These are phyloP conservation scores for Eutypa lata DNA, from an alignment of 2,329 filamentous ascomycete species.

Conservation along the genomic window DNA sequence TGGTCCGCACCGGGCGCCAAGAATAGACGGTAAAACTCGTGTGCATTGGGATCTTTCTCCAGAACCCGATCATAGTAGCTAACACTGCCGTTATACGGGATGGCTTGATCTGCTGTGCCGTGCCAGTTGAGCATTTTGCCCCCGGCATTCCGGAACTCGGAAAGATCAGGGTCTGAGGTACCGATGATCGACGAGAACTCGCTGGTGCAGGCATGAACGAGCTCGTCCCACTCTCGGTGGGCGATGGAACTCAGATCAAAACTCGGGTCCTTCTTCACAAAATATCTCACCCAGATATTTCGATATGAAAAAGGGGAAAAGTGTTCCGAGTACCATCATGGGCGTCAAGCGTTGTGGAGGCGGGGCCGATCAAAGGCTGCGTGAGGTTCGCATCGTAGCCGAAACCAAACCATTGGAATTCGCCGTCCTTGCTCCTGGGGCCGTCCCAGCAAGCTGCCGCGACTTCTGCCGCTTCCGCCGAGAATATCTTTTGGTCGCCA, in stretches of 20 bases:
- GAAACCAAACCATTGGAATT: neutral
- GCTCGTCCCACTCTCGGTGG: constrained; percentile 4
- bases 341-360: constrained; percentile 4
- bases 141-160: constrained; percentile 37
- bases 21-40: constrained; percentile 31
- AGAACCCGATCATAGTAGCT: constrained; percentile 23
- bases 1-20: constrained; percentile 29
- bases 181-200: constrained; percentile 7
- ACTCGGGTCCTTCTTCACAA: constrained; percentile 8
- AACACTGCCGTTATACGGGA: constrained; percentile 14
- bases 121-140: constrained; percentile 49
- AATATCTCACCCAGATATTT: neutral
- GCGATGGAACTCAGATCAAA: constrained; percentile 4
- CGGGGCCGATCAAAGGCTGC: neutral
- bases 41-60: constrained; percentile 14
- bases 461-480: constrained; percentile 30
- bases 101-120: constrained; percentile 25
- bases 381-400: neutral
- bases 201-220: constrained; percentile 2
- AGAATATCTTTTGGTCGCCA: constrained; percentile 20
- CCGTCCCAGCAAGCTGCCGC: no score
- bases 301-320: no score
- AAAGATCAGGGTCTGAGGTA: constrained; percentile 37
- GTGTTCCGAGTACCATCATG: no score
- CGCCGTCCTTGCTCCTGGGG: neutral